Evolutionary conservation across 352 stramenopile species (phyloP).

Genomic region (Phytophthora macrochlamydospora): DNA sequence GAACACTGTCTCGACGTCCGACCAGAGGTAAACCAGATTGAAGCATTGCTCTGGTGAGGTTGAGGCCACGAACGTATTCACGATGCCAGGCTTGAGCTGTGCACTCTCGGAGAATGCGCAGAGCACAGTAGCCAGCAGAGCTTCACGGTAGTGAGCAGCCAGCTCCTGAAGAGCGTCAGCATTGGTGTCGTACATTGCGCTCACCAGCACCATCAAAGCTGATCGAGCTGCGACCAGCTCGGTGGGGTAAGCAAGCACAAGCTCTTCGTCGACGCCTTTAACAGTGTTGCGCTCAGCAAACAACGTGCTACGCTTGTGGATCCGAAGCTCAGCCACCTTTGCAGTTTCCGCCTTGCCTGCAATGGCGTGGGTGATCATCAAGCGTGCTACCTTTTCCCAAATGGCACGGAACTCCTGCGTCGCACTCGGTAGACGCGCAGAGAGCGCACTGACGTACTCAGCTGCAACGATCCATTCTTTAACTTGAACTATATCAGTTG

Average conservation of each 20-base stretch:
- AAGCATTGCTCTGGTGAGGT: slow-evolving; percentile 48
- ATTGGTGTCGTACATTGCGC: slow-evolving; percentile 42
- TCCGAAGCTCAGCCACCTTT: slow-evolving; percentile 47
- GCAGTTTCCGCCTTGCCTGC: slow-evolving; percentile 64
- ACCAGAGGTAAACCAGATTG: slow-evolving; percentile 55
- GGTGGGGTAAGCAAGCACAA: slow-evolving; percentile 50
- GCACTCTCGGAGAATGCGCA: slow-evolving; percentile 58
- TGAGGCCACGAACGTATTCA: slow-evolving; percentile 61
- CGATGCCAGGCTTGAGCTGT: slow-evolving; percentile 55
- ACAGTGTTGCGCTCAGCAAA: slow-evolving; percentile 31
- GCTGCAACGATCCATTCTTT: slow-evolving; percentile 43
- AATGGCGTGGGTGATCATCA: slow-evolving; percentile 61
- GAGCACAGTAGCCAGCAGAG: slow-evolving; percentile 60
- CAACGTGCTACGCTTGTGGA: slow-evolving; percentile 55
- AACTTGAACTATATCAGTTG: slow-evolving; percentile 41
- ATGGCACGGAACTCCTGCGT: slow-evolving; percentile 38
- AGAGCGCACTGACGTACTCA: slow-evolving; percentile 45
- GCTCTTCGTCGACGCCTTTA: slow-evolving; percentile 41
- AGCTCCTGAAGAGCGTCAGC: slow-evolving; percentile 58
- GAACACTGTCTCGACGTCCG: slow-evolving; percentile 56
- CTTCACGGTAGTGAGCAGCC: slow-evolving; percentile 62
- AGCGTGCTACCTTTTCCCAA: slow-evolving; percentile 59
- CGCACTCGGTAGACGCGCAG: slow-evolving; percentile 24
- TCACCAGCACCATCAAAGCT: slow-evolving; percentile 54
- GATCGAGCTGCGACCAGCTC: slow-evolving; percentile 47